Evolutionary conservation across 2,329 filamentous ascomycete genomes (phyloP), one percentile per base, ranked within the genome.

Genomic region (Colletotrichum zoysiae): DNA sequence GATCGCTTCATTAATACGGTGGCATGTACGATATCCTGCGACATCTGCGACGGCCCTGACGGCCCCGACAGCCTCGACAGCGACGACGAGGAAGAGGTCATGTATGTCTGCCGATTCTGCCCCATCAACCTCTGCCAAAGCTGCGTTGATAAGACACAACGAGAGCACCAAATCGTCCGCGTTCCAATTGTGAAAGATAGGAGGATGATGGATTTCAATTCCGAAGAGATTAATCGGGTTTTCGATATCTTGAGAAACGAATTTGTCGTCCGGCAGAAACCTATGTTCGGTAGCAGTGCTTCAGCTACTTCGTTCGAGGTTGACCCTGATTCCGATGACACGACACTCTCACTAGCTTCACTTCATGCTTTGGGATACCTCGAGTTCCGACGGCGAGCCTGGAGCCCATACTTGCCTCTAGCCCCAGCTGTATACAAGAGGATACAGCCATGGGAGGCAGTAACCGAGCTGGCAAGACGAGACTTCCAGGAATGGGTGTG

Each of bases 281-380:
- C 38, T 8, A 14, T 40, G 1, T 35, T 5, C 6, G 59, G 20
- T 48, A 46, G 57, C 14, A 20, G 12, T 3, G 1, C 23, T 33
- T 35, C n/a, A 2, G 30, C 18, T 0, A n/a, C 23, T 30, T 5
- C 14, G 2, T 58, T 55, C n/a, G 16, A 58, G 33, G 59, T 35
- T 0, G 73, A 68, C 11, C 23, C 63, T 3, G 57, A 51, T 2
- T 74, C 70, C 2, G 71, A 68, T 2, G 48, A 59, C 14, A 74
- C 59, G 4, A 74, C 75, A 2, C 67, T 78, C 0, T 76, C 76
- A 8, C 75, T 78, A 11, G 76, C 77, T 26, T 74, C 70, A 3
- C 71, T 78, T 1, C 75, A 78, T 53, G 76, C 77, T 4, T 76
- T 77, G 61, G 75, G 76, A n/a, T 74, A 73, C 11, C 70, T 78